Base-by-base conservation (phyloP, 345 rosid genomes). In the Salix brachista region DNA sequence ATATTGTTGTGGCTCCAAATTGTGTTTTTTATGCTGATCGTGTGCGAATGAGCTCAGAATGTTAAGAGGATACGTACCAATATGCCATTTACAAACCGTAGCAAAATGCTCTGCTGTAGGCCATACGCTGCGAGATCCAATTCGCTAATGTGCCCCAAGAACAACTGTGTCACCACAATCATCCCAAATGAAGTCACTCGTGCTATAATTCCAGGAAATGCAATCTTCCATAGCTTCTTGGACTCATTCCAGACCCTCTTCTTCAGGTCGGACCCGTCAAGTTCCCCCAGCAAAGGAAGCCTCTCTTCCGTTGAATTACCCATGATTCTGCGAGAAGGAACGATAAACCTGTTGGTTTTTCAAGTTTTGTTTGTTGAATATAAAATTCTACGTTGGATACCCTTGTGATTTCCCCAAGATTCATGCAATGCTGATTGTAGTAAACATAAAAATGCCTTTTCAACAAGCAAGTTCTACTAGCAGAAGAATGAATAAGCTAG, bases 211-310 rank as follows among this genome's bases (percentile, higher is more conserved):
- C 75, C 85, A 2, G 82, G 83, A 19, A 80, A 82, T 9, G 85
- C 80, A 36, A 85, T 65, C 25, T 74, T 67, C 87, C 87, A 79
- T 77, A 84, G 67, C 77, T 79, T 82, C 81, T 75, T 82, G 1
- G 83, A 79, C 56, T 84, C 87, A 41, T 61, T 68, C 75, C 79
- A 84, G 21, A 79, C 56, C 67, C 67, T 70, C 34, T 69, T 26
- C 54, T 28, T 74, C 36, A 82, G 46, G 17, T 60, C 34, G 1
- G 42, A 23, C 5, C 7, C 19, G 6, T 65, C 75, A 2, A 1
- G 52, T 34, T 80, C 70, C 37, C 70, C 76, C 7, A 62, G 7
- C 13, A 28, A 74, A 41, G 77, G 72, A 10, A 82, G 83, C 71
- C 85, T 78, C 67, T 79, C 82, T 19, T 81, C 83, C 52, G 69